phyloP scores from a whole-genome alignment of 1,284 basidiomycete species.

The Mycocalia duriaeana region DNA sequence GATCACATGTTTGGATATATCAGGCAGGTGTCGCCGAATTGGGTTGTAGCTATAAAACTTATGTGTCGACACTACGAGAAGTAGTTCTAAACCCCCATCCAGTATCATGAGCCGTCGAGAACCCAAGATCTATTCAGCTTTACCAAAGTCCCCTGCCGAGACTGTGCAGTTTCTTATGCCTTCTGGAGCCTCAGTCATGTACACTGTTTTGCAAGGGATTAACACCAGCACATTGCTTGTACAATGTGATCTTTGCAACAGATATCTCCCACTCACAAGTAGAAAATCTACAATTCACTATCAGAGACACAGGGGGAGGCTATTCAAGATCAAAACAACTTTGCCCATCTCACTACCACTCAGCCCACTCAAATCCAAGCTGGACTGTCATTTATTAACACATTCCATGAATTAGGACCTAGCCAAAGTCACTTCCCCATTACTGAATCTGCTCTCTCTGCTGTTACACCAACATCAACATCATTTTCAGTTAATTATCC shows the following conservation, averaged over 20 bases:
- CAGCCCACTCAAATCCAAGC: neutral
- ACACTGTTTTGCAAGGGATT: neutral
- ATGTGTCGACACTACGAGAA: neutral
- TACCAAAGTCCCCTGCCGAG: neutral
- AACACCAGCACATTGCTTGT: neutral
- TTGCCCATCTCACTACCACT: neutral
- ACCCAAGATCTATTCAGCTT: neutral
- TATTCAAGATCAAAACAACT: neutral
- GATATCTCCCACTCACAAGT: neutral
- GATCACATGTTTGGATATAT: neutral
- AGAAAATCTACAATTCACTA: neutral
- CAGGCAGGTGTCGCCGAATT: neutral
- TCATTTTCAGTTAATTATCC: too few species aligned
- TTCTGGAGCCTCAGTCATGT: neutral
- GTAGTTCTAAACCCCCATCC: neutral
- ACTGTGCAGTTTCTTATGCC: neutral
- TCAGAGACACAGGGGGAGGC: neutral
- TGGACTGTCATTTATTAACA: neutral
- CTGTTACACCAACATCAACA: too few species aligned
- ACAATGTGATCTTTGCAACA: neutral
- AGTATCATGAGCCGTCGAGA: neutral
- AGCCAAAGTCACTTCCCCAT: neutral
- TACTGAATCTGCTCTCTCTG: too few species aligned
- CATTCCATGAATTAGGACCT: neutral
- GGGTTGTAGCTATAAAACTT: neutral